Conservation (phyloP, 2,329 filamentous ascomycete genomes). For the Seiridium unicorne region DNA sequence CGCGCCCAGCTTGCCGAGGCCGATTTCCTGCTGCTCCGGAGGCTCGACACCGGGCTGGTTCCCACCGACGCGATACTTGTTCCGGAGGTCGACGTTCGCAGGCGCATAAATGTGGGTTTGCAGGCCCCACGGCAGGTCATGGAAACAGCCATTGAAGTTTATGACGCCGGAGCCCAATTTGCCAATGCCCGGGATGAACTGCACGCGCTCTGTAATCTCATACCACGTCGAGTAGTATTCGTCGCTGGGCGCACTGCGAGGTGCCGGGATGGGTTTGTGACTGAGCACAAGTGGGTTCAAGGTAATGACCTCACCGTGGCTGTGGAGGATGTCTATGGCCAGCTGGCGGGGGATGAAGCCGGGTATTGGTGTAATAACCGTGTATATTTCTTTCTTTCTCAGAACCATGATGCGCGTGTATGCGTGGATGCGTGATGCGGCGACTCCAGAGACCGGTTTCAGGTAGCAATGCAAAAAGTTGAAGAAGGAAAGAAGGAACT, state of each 20-base stretch:
- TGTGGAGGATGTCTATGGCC: constrained; percentile 70
- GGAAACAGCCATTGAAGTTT: constrained; percentile 69
- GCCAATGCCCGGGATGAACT: constrained; percentile 65
- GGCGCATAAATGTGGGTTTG: constrained; percentile 72
- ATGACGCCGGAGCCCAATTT: constrained; percentile 64
- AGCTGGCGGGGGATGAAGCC: constrained; percentile 69
- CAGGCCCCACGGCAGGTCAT: constrained; percentile 69
- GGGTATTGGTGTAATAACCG: constrained; percentile 68
- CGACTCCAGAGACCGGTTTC: not conserved
- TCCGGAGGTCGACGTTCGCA: constrained; percentile 64
- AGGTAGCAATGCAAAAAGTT: not conserved
- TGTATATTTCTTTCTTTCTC: constrained; percentile 64
- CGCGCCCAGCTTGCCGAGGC: constrained; percentile 54
- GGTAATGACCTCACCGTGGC: constrained; percentile 68
- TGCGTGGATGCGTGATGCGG: not conserved
- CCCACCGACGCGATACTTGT: constrained; percentile 66
- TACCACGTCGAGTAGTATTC: constrained; percentile 76
- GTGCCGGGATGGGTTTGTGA: constrained; percentile 63
- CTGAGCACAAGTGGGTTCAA: constrained; percentile 67
- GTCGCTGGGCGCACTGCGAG: constrained; percentile 65
- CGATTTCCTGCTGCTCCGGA: constrained; percentile 60
- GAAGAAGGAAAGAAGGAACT: not conserved
- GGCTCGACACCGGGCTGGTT: constrained; percentile 67
- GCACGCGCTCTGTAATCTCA: constrained; percentile 68
- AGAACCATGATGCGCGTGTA: constrained; percentile 38